phyloP scores from a whole-genome alignment of 495 filamentous ascomycete species.

The Glonium stellatum region DNA sequence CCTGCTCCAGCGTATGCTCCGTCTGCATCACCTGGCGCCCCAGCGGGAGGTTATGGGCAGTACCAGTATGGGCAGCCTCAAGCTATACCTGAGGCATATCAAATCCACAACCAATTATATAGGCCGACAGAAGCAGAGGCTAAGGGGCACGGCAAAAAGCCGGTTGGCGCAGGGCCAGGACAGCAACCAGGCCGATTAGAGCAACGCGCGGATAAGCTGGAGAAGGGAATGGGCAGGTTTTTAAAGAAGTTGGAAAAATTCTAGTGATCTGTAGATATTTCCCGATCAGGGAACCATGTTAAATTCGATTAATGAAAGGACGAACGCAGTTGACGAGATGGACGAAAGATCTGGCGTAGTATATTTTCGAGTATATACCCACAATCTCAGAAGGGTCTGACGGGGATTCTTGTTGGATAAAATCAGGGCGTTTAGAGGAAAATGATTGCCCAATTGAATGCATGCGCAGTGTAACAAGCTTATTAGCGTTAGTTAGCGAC shows the following conservation, averaged over 20 bases:
- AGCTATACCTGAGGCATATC: conserved; percentile 45
- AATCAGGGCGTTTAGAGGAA: not conserved
- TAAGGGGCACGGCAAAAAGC: conserved; percentile 35
- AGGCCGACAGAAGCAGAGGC: conserved; percentile 54
- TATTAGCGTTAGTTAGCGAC: not conserved
- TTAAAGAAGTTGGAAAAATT: conserved; percentile 88
- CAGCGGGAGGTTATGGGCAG: conserved; percentile 18
- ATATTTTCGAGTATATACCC: too few relatives aligned
- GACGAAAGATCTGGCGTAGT: too few relatives aligned
- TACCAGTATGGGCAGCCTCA: conserved; percentile 27
- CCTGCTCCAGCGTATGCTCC: conserved; percentile 19
- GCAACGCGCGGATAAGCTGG: conserved; percentile 58
- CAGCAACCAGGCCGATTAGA: conserved; percentile 55
- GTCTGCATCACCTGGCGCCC: conserved; percentile 1
- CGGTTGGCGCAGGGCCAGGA: conserved; percentile 29
- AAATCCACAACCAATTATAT: conserved; percentile 71
- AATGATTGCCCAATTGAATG: not conserved
- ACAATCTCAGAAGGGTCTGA: too few relatives aligned
- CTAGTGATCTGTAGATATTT: conserved; percentile 30
- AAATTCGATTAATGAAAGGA: too few relatives aligned
- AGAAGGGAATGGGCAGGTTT: conserved; percentile 72
- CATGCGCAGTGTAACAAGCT: not conserved
- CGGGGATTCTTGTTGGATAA: not conserved
- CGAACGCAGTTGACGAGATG: too few relatives aligned
- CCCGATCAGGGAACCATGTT: too few relatives aligned